Conservation (phyloP, 176 grass and related monocot genomes). For the Secale cereale region DNA sequence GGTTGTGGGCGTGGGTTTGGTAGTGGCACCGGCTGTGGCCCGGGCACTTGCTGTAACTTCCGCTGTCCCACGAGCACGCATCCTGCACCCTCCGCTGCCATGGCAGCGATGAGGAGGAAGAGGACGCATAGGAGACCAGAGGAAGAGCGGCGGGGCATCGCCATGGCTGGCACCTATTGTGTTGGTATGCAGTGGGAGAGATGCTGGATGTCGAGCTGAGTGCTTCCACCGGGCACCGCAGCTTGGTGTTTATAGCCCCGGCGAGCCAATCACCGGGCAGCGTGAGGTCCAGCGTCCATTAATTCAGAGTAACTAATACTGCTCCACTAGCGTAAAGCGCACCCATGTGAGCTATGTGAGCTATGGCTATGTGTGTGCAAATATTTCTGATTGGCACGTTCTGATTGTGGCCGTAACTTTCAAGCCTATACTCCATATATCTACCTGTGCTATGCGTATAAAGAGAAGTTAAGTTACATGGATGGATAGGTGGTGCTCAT, state of each 20-base stretch:
- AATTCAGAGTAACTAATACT: background rate
- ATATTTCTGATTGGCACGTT: background rate
- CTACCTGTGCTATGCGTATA: background rate
- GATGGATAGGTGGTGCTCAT: background rate
- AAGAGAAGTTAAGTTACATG: background rate
- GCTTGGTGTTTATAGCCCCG: background rate
- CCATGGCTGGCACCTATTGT: background rate
- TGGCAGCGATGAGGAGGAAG: background rate
- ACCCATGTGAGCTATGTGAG: background rate
- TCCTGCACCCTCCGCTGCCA: background rate
- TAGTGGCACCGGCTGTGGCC: background rate
- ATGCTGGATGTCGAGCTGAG: background rate
- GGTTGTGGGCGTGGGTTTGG: background rate
- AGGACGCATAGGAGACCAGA: background rate
- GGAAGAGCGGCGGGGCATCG: background rate
- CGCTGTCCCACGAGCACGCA: background rate
- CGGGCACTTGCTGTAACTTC: background rate
- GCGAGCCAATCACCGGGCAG: background rate
- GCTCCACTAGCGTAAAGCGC: conserved; percentile 5
- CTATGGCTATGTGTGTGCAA: background rate
- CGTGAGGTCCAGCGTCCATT: background rate
- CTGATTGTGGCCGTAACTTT: background rate
- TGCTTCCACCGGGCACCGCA: background rate
- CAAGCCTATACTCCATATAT: background rate
- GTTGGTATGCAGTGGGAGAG: no score